These are phyloP conservation scores for Betula pendula DNA, from an alignment of 306 rosid genomes.

Conservation along the genomic window DNA sequence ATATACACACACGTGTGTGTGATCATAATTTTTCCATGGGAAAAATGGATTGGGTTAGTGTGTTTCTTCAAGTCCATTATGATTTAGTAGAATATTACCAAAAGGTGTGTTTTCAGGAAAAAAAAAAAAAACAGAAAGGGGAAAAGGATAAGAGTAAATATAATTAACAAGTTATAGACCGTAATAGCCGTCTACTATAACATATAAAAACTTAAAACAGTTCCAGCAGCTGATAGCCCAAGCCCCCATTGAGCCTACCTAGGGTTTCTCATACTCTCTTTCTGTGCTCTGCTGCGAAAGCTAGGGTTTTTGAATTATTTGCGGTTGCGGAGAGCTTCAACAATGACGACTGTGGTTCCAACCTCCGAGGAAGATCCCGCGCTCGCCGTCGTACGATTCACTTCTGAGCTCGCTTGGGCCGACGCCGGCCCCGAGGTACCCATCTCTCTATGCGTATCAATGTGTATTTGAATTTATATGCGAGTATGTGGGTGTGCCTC, in stretches of 20 bases:
- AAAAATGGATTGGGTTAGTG: too few relatives aligned
- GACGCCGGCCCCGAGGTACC: conserved; percentile 89
- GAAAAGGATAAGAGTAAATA: not conserved
- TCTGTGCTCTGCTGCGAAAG: conserved; percentile 20
- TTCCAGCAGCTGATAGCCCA: not conserved
- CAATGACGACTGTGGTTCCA: conserved; percentile 85
- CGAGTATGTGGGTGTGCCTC: not conserved
- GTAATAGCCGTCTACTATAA: not conserved
- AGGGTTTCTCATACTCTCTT: conserved; percentile 42
- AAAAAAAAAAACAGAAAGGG: too few relatives aligned
- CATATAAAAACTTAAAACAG: conserved; percentile 20
- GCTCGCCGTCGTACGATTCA: conserved; percentile 74
- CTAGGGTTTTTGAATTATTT: conserved; percentile 41
- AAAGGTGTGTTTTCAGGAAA: too few relatives aligned
- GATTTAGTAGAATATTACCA: too few relatives aligned
- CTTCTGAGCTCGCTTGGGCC: conserved; percentile 90
- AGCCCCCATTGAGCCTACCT: conserved; percentile 1
- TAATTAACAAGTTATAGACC: not conserved
- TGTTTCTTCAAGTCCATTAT: too few relatives aligned
- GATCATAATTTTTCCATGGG: too few relatives aligned
- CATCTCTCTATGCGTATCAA: not conserved
- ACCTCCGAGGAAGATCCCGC: conserved; percentile 91
- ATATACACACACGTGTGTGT: too few relatives aligned
- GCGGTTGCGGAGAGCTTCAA: conserved; percentile 35
- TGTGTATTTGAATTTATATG: not conserved